Evolutionary conservation across 805 yeast species (phyloP).

Genomic region (Candida lessepsii): DNA sequence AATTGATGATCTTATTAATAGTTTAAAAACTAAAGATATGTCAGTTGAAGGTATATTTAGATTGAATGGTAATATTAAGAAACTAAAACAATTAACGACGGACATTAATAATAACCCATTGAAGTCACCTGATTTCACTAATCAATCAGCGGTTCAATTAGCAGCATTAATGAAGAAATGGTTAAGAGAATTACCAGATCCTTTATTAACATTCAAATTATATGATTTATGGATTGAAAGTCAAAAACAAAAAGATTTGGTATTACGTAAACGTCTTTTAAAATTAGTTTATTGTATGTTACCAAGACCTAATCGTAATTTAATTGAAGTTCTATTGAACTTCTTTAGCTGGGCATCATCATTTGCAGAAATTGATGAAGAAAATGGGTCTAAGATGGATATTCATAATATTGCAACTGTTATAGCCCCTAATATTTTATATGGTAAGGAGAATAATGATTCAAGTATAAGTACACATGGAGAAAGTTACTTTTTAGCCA

Average conservation of each 20-base stretch:
- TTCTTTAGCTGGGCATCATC: constrained; percentile 96
- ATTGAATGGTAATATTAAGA: constrained; percentile 90
- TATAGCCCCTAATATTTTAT: constrained; percentile 85
- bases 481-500: constrained; percentile 81
- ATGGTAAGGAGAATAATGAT: constrained; percentile 40
- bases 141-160: constrained; percentile 84
- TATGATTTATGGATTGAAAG: constrained; percentile 78
- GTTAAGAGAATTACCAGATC: constrained; percentile 89
- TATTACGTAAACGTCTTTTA: constrained; percentile 50
- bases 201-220: constrained; percentile 72
- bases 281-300: constrained; percentile 71
- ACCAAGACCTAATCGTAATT: constrained; percentile 78
- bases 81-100: constrained; percentile 69
- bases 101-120: constrained; percentile 73
- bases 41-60: constrained; percentile 96
- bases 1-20: constrained; percentile 79
- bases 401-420: constrained; percentile 94
- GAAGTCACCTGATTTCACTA: constrained; percentile 64
- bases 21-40: constrained; percentile 87
- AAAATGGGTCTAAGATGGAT: constrained; percentile 89
- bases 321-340: constrained; percentile 78
- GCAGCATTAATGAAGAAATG: constrained; percentile 92
- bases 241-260: constrained; percentile 49
- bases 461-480: constrained; percentile 37
- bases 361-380: constrained; percentile 89